Evolutionary conservation across 306 rosid genomes (phyloP).

Genomic region (Malus sylvestris): DNA sequence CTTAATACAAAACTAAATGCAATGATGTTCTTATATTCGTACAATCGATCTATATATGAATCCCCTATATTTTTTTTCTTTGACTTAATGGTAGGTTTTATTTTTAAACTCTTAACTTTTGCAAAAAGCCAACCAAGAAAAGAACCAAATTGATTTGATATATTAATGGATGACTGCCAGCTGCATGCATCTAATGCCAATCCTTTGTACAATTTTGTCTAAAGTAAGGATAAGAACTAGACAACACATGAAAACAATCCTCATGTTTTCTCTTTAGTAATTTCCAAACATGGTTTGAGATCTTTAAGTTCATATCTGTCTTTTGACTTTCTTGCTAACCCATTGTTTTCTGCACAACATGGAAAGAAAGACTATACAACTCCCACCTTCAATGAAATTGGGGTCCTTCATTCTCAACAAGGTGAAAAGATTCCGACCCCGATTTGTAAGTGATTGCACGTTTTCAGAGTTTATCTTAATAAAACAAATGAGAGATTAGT

Average conservation of each 20-base stretch:
- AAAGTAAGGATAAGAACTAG: neutral
- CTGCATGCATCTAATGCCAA: constrained; percentile 3
- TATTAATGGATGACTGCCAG: constrained; percentile 36
- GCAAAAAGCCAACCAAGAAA: constrained; percentile 3
- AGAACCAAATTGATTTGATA: constrained; percentile 7
- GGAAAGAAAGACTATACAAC: neutral
- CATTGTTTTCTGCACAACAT: neutral
- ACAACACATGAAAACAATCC: neutral
- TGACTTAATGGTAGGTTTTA: too few species aligned
- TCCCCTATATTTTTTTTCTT: too few species aligned
- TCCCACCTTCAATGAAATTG: neutral
- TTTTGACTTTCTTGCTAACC: constrained; percentile 10
- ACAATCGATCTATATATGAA: too few species aligned
- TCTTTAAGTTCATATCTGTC: neutral
- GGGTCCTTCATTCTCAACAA: neutral
- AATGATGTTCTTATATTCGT: too few species aligned
- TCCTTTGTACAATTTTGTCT: constrained; percentile 14
- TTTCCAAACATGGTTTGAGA: neutral
- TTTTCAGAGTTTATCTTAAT: neutral
- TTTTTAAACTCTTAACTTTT: too few species aligned
- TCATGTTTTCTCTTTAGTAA: neutral
- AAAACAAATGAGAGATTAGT: neutral
- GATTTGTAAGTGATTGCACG: neutral
- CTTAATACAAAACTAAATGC: too few species aligned
- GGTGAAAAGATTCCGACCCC: neutral